These are phyloP conservation scores for Claviceps lovelessii DNA, from an alignment of 2,329 filamentous ascomycete species.

Conservation along the genomic window DNA sequence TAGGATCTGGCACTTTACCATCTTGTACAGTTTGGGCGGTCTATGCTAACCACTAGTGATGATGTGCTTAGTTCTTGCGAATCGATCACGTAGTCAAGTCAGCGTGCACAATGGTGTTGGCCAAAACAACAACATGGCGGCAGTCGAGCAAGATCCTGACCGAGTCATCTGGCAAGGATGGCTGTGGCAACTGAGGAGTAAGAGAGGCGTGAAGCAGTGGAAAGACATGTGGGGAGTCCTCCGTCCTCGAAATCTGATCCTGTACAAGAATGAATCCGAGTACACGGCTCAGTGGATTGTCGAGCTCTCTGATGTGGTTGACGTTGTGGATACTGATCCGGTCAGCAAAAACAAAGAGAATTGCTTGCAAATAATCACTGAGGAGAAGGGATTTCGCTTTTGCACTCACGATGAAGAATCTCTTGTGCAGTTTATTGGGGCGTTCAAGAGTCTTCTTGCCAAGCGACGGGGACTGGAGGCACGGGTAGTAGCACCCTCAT, in stretches of 20 bases:
- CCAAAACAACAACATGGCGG: slow-evolving; percentile 13
- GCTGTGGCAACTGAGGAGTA: slow-evolving; percentile 70
- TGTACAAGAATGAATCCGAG: slow-evolving; percentile 89
- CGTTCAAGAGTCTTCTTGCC: slow-evolving; percentile 72
- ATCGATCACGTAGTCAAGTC: slow-evolving; percentile 47
- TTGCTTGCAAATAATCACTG: slow-evolving; percentile 86
- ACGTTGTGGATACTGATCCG: slow-evolving; percentile 84
- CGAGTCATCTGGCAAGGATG: slow-evolving; percentile 90
- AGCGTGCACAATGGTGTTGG: slow-evolving; percentile 28
- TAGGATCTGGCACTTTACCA: not conserved
- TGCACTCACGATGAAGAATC: slow-evolving; percentile 68
- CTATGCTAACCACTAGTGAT: not conserved
- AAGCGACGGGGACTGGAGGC: slow-evolving; percentile 51
- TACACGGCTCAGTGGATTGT: slow-evolving; percentile 78
- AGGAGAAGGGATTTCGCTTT: slow-evolving; percentile 72
- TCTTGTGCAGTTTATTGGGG: slow-evolving; percentile 71
- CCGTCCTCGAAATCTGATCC: slow-evolving; percentile 65
- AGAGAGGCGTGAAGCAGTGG: slow-evolving; percentile 77
- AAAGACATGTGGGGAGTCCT: slow-evolving; percentile 90
- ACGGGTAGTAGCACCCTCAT: slow-evolving; percentile 25
- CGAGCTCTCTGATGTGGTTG: slow-evolving; percentile 63
- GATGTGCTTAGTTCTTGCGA: slow-evolving; percentile 12
- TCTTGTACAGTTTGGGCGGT: not conserved
- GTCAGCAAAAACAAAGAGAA: slow-evolving; percentile 70
- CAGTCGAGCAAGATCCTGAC: slow-evolving; percentile 53